A percentile compares a stretch with the other conserved stretches of the same genome.
Evolutionary conservation across 352 stramenopile species (phyloP).

Genomic region (Globisporangium uncinulatum): DNA sequence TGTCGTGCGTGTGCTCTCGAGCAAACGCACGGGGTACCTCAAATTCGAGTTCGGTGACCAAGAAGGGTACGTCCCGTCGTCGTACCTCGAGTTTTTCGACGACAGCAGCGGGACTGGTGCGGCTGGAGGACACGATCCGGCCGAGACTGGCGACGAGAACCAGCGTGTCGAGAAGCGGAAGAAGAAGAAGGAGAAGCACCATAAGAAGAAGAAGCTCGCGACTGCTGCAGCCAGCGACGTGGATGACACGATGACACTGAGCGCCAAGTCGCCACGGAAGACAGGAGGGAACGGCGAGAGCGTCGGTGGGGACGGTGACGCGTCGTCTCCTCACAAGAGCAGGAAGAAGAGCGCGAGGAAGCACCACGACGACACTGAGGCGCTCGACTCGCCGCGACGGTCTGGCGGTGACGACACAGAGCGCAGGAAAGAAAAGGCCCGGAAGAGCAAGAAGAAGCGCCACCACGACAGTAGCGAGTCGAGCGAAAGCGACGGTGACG

Average conservation of each 20-base stretch:
- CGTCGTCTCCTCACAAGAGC: conserved; percentile 34
- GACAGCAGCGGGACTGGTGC: conserved; percentile 9
- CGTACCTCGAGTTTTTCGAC: conserved; percentile 81
- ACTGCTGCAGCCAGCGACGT: conserved; percentile 22
- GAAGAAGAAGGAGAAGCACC: conserved; percentile 51
- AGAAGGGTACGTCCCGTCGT: conserved; percentile 74
- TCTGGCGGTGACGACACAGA: conserved; percentile 14
- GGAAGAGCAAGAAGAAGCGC: conserved; percentile 47
- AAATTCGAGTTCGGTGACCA: conserved; percentile 74
- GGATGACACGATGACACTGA: conserved; percentile 21
- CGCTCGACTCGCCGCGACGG: conserved; percentile 2
- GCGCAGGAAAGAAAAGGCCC: conserved; percentile 13
- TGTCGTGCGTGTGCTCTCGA: conserved; percentile 67
- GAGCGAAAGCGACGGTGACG: conserved; percentile 31
- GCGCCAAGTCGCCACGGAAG: conserved; percentile 35
- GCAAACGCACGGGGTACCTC: conserved; percentile 75
- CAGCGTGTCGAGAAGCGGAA: conserved; percentile 37
- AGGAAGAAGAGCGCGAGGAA: conserved; percentile 53
- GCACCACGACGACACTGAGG: conserved; percentile 17
- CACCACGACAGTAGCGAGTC: conserved; percentile 37
- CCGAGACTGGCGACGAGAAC: conserved; percentile 23
- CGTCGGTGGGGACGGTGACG: conserved; percentile 19
- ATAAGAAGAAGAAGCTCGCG: conserved; percentile 34
- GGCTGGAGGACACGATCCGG: conserved; percentile 6
- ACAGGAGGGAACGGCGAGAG: neutral